Conservation (phyloP, 1,139 yeast genomes). For the Yamadazyma triangularis region DNA sequence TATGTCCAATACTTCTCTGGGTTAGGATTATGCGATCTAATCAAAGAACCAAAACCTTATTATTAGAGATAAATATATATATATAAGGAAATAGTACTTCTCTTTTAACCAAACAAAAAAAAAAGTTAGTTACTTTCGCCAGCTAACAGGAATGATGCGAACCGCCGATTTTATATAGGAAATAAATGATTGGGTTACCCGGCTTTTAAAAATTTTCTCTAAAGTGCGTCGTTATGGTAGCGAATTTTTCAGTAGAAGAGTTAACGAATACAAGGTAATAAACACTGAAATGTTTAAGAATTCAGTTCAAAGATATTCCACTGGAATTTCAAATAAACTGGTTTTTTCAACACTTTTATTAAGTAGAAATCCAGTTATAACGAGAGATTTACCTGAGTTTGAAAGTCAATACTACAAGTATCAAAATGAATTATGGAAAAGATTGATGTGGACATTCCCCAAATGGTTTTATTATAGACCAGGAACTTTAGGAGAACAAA, state of each 20-base stretch:
- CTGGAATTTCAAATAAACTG: conserved; percentile 2
- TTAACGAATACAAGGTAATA: too few species aligned
- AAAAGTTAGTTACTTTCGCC: too few species aligned
- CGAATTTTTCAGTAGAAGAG: too few species aligned
- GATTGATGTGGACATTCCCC: conserved; percentile 98
- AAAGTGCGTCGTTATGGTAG: background rate
- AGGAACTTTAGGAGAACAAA: conserved; percentile 86
- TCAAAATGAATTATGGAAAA: conserved; percentile 79
- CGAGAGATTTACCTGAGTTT: conserved; percentile 69
- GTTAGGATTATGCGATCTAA: too few species aligned
- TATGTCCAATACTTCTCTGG: too few species aligned
- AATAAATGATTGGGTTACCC: background rate
- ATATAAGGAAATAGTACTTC: too few species aligned
- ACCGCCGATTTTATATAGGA: too few species aligned
- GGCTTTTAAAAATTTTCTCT: background rate
- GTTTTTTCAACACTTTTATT: conserved; percentile 51
- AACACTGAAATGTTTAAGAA: background rate
- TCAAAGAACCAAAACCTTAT: too few species aligned
- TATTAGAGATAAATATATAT: too few species aligned
- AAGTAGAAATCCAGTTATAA: conserved; percentile 78
- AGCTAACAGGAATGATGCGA: too few species aligned
- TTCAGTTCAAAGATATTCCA: background rate
- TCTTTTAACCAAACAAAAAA: too few species aligned
- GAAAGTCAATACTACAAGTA: conserved; percentile 76
- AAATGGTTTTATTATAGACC: conserved; percentile 86